Conservation (phyloP, 139 green algal genomes). For the Chlorella sp. region DNA sequence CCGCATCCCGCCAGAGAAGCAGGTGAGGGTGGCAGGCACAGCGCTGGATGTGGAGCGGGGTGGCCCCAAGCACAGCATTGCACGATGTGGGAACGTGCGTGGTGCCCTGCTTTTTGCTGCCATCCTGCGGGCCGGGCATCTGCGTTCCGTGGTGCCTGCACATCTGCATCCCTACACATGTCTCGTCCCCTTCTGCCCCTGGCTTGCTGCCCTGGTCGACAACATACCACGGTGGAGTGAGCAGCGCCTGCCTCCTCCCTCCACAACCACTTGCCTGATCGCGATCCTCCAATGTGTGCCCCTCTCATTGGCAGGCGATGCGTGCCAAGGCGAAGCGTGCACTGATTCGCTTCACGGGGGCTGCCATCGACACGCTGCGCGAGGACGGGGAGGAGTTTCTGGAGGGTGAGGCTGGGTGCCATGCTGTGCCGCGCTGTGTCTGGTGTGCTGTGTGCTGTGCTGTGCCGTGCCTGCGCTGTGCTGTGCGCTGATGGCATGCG, state of each 20-base stretch:
- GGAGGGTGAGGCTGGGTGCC: constrained; percentile 42
- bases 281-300: background rate
- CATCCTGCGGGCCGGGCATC: no score
- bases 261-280: background rate
- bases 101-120: no score
- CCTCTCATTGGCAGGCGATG: constrained; percentile 32
- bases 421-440: background rate
- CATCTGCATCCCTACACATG: no score
- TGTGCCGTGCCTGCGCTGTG: background rate
- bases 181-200: no score
- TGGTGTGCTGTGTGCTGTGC: background rate
- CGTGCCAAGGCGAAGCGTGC: constrained; percentile 64
- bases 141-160: no score
- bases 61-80: background rate
- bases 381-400: constrained; percentile 72
- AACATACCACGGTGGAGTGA: no score
- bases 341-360: constrained; percentile 64
- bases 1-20: constrained; percentile 29
- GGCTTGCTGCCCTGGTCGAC: no score
- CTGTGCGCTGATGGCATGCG: no score
- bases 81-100: background rate
- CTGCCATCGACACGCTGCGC: constrained; percentile 56
- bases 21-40: background rate
- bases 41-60: no score
- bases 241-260: no score